Evolutionary conservation across 2,329 filamentous ascomycete genomes (phyloP).

Genomic region (Alternaria panax): DNA sequence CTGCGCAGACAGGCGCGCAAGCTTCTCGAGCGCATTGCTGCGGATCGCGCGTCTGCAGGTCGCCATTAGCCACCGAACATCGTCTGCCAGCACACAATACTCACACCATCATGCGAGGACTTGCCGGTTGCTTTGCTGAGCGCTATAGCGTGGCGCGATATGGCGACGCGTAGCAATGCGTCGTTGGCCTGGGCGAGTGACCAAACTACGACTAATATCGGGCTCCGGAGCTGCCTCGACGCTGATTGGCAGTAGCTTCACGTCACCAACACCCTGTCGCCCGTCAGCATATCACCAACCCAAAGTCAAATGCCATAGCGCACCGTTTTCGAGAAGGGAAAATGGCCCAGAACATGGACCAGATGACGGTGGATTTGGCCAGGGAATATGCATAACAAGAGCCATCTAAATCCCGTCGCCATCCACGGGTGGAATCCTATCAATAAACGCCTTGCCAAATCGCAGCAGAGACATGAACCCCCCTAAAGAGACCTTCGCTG

Average conservation of each 20-base stretch:
- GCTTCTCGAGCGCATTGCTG: conserved; percentile 59
- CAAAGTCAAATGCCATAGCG: not conserved
- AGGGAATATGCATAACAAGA: not conserved
- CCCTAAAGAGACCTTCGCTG: not conserved
- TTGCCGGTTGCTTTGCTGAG: not conserved
- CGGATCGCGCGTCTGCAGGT: conserved; percentile 48
- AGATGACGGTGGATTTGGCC: not conserved
- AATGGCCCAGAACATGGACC: not conserved
- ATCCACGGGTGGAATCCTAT: not conserved
- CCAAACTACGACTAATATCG: conserved; percentile 18
- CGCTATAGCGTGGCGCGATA: conserved; percentile 13
- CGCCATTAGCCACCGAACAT: not conserved
- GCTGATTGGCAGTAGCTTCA: conserved; percentile 16
- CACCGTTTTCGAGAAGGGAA: not conserved
- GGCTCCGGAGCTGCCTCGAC: conserved; percentile 17
- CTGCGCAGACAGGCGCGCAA: conserved; percentile 57
- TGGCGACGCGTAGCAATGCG: conserved; percentile 7
- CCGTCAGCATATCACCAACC: not conserved
- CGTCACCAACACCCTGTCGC: not conserved
- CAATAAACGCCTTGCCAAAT: conserved; percentile 13
- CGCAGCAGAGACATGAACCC: not conserved
- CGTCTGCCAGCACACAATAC: not conserved
- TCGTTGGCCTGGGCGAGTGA: conserved; percentile 18
- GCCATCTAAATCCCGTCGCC: not conserved
- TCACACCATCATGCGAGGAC: conserved; percentile 8